A percentile compares a stretch with the other conserved stretches of the same genome.
phyloP scores from a whole-genome alignment of 257 asterid species.

The Osmanthus fragrans region DNA sequence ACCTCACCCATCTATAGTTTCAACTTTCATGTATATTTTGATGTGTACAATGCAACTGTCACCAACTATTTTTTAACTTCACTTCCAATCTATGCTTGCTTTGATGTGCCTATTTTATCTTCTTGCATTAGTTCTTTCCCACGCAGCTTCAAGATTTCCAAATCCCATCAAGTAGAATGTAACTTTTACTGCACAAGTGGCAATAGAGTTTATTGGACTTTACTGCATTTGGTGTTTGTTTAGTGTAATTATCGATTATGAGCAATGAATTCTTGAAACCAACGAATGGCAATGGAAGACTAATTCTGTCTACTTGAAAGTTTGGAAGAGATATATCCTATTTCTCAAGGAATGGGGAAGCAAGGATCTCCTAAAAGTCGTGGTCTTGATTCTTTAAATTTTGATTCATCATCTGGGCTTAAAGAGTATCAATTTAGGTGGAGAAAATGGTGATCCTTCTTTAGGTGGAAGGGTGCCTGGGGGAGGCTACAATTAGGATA shows the following conservation, averaged over 20 bases:
- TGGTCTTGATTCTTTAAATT: conserved; percentile 30
- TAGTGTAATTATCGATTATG: conserved; percentile 14
- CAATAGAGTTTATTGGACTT: conserved; percentile 6
- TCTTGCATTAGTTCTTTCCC: conserved; percentile 18
- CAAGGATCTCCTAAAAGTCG: conserved; percentile 42
- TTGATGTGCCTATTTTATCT: conserved; percentile 51
- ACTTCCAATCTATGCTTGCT: conserved; percentile 46
- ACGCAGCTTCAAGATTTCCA: conserved; percentile 22
- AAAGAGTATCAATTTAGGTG: conserved; percentile 42
- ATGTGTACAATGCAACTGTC: conserved; percentile 24
- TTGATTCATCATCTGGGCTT: conserved; percentile 36
- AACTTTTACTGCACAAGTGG: conserved; percentile 10
- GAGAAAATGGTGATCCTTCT: conserved; percentile 42
- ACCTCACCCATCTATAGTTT: conserved; percentile 12
- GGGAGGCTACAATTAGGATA: conserved; percentile 47
- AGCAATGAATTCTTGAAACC: not conserved
- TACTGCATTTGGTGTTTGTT: not conserved
- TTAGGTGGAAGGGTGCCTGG: conserved; percentile 56
- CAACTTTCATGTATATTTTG: conserved; percentile 9
- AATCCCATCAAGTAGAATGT: not conserved
- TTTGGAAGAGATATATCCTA: not conserved
- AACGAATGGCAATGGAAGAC: not conserved
- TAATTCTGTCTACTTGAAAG: not conserved
- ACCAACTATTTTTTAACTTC: conserved; percentile 49
- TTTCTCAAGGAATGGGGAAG: conserved; percentile 46